Conservation (phyloP, 2,329 filamentous ascomycete genomes). For the Teratosphaeria zuluensis region DNA sequence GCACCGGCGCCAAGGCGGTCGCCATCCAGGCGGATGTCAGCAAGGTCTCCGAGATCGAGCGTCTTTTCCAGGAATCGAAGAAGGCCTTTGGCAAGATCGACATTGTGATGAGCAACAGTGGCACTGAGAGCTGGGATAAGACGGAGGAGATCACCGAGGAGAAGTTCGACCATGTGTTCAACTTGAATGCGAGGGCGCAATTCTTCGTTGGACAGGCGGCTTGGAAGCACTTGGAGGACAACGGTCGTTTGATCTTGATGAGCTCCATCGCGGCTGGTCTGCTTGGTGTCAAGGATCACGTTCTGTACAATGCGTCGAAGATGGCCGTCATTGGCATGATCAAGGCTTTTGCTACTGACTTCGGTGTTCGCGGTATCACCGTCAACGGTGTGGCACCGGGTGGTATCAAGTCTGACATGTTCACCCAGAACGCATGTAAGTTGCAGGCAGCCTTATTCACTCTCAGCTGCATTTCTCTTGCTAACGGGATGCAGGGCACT, state of each 20-base stretch:
- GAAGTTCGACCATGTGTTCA: slow-evolving; percentile 63
- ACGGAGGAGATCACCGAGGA: slow-evolving; percentile 59
- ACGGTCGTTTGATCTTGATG: slow-evolving; percentile 67
- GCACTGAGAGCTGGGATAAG: slow-evolving; percentile 59
- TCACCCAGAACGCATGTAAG: slow-evolving; percentile 36
- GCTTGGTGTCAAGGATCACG: slow-evolving; percentile 60
- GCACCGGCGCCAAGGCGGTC: slow-evolving; percentile 43
- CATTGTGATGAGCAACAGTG: slow-evolving; percentile 45
- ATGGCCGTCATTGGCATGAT: slow-evolving; percentile 64
- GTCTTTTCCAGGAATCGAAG: slow-evolving; percentile 41
- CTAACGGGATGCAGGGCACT: neutral
- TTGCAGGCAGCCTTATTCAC: neutral
- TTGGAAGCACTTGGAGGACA: slow-evolving; percentile 58
- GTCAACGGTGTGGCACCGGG: slow-evolving; percentile 65
- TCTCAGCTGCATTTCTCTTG: neutral
- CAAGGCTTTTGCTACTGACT: slow-evolving; percentile 62
- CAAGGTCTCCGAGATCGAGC: slow-evolving; percentile 48
- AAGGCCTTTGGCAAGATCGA: slow-evolving; percentile 34
- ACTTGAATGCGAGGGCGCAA: slow-evolving; percentile 58
- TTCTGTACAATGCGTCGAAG: slow-evolving; percentile 62
- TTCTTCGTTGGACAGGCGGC: slow-evolving; percentile 72
- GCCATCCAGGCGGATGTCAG: slow-evolving; percentile 51
- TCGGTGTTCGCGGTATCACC: slow-evolving; percentile 57
- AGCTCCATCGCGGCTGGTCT: slow-evolving; percentile 59
- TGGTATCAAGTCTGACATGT: slow-evolving; percentile 71